Conservation (phyloP, 2,329 filamentous ascomycete species). For the Tolypocladium cylindrosporum region DNA sequence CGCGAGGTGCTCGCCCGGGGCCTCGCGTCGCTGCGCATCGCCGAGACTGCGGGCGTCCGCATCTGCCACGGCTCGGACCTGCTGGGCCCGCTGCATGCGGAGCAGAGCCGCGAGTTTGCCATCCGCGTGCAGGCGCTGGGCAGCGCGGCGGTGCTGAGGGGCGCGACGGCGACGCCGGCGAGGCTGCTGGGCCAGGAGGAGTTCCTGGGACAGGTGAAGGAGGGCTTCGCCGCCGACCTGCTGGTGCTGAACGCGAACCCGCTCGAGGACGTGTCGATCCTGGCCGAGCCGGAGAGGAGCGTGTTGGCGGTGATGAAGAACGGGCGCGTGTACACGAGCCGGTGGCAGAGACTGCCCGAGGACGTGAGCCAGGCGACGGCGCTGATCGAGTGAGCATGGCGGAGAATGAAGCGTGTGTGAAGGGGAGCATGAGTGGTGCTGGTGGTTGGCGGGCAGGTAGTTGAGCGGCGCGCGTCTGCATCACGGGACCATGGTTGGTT, state of each 20-base stretch:
- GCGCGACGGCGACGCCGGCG: conserved; percentile 36
- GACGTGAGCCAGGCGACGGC: conserved; percentile 1
- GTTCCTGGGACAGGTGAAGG: conserved; percentile 37
- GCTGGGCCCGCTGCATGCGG: conserved; percentile 17
- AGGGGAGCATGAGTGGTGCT: neutral
- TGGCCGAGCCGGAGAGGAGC: conserved; percentile 36
- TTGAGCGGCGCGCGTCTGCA: neutral
- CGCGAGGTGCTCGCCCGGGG: conserved; percentile 35
- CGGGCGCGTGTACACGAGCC: conserved; percentile 27
- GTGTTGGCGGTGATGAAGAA: conserved; percentile 45
- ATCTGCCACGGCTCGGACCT: conserved; percentile 43
- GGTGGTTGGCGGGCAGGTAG: neutral
- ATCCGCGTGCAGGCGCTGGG: conserved; percentile 15
- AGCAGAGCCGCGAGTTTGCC: conserved; percentile 22
- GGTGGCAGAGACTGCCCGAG: conserved; percentile 12
- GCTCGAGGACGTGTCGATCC: conserved; percentile 40
- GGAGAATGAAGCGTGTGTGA: neutral
- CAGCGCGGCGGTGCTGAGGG: conserved; percentile 14
- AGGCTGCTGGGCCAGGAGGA: conserved; percentile 34
- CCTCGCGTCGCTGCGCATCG: conserved; percentile 34
- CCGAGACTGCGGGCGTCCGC: conserved; percentile 39
- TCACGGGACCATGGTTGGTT: neutral
- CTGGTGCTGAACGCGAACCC: conserved; percentile 42
- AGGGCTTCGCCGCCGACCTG: conserved; percentile 42
- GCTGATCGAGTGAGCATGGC: neutral